These are phyloP conservation scores for Chloranthus sessilifolius DNA, from an alignment of 164 flowering plant species.

Conservation along the genomic window DNA sequence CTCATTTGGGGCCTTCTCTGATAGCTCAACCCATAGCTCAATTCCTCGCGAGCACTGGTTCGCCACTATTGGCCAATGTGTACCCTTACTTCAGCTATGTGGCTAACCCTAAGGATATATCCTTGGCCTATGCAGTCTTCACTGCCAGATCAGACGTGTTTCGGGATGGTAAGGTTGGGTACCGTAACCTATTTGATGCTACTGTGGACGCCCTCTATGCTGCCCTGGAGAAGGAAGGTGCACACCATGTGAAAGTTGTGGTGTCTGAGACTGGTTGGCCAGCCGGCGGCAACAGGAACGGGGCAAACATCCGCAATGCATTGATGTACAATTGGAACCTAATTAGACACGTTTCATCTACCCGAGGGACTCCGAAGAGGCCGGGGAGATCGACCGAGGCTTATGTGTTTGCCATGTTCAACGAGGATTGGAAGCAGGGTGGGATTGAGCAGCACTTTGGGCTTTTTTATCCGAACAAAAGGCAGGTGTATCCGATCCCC, in stretches of 20 bases:
- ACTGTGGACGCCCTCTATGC: conserved; percentile 11
- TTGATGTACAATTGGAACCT: background rate
- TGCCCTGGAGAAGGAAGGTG: conserved; percentile 8
- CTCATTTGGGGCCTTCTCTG: conserved; percentile 5
- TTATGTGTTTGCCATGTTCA: conserved; percentile 13
- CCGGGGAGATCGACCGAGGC: conserved; percentile 1
- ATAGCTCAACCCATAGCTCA: background rate
- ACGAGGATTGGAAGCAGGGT: conserved; percentile 6
- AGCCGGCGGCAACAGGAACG: conserved; percentile 1
- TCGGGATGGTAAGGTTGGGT: background rate
- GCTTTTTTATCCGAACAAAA: conserved; percentile 8
- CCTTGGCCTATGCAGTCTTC: conserved; percentile 3
- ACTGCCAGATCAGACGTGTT: background rate
- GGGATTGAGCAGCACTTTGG: conserved; percentile 12
- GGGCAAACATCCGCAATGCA: background rate
- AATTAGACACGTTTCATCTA: background rate
- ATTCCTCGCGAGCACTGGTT: background rate
- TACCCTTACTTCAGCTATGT: conserved; percentile 7
- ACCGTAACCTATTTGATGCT: conserved; percentile 7
- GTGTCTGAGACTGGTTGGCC: conserved; percentile 16
- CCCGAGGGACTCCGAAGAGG: conserved; percentile 9
- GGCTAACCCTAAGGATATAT: background rate
- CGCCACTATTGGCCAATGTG: conserved; percentile 9
- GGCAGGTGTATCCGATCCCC: conserved; percentile 1
- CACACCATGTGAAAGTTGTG: background rate